Evolutionary conservation across 2,329 filamentous ascomycete genomes (phyloP).

Genomic region (Fusarium mangiferae): DNA sequence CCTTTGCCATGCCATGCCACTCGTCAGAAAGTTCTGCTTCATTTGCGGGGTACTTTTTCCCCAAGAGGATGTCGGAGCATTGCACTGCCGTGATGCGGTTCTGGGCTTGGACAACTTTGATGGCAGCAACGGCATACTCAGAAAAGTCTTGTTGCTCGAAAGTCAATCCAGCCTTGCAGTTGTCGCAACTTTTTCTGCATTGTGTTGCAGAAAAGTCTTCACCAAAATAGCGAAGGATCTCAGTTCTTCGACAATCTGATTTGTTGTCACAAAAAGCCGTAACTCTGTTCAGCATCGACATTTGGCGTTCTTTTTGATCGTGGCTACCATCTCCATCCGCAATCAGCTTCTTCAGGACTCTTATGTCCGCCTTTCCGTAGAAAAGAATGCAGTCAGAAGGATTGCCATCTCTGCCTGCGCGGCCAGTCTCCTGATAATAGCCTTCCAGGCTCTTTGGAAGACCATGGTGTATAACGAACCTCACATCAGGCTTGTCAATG

Average conservation of each 20-base stretch:
- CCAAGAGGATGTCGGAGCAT: slow-evolving; percentile 86
- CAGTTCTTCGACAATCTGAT: slow-evolving; percentile 85
- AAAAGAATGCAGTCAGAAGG: slow-evolving; percentile 90
- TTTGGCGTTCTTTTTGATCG: slow-evolving; percentile 86
- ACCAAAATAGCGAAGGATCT: slow-evolving; percentile 94
- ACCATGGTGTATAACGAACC: slow-evolving; percentile 93
- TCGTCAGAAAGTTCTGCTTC: slow-evolving; percentile 64
- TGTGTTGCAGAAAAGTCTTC: slow-evolving; percentile 79
- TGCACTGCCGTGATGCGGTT: slow-evolving; percentile 76
- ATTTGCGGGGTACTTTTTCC: slow-evolving; percentile 70
- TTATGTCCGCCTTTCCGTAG: slow-evolving; percentile 83
- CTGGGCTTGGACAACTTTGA: slow-evolving; percentile 73
- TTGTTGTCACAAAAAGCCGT: slow-evolving; percentile 90
- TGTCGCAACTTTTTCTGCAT: slow-evolving; percentile 85
- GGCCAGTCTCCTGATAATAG: slow-evolving; percentile 97
- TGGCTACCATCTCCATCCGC: slow-evolving; percentile 78
- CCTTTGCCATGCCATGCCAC: slow-evolving; percentile 74
- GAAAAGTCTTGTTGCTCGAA: slow-evolving; percentile 84
- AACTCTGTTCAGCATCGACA: slow-evolving; percentile 85
- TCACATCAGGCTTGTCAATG: slow-evolving; percentile 97
- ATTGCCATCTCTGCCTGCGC: slow-evolving; percentile 90
- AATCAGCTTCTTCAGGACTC: slow-evolving; percentile 82
- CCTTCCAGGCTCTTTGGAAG: slow-evolving; percentile 96
- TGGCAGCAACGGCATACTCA: slow-evolving; percentile 74
- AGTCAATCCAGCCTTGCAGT: slow-evolving; percentile 78